Percentiles rank a stretch among this genome's conserved stretches.
phyloP scores from a whole-genome alignment of 192 early-diverging fungal genomes.

The Bifiguratus adelaidae region DNA sequence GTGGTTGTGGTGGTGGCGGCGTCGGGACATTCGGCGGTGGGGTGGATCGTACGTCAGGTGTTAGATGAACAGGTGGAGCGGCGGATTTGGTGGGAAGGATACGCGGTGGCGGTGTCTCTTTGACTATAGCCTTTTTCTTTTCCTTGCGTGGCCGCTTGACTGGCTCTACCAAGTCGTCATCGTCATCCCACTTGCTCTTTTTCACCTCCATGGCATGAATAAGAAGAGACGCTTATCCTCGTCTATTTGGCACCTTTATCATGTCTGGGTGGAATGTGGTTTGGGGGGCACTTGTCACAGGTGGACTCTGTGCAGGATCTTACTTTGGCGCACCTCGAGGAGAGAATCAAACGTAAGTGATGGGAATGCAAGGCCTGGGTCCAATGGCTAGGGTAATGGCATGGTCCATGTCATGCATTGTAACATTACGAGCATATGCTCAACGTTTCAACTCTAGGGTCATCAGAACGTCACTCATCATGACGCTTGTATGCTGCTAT shows the following conservation, averaged over 20 bases:
- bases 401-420: too few species aligned
- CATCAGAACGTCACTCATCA: slow-evolving; percentile 42
- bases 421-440: neutral
- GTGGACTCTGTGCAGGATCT: slow-evolving; percentile 27
- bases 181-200: too few species aligned
- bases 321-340: slow-evolving; percentile 42
- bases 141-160: too few species aligned
- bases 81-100: too few species aligned
- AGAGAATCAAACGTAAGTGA: slow-evolving; percentile 49
- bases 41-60: too few species aligned
- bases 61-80: too few species aligned
- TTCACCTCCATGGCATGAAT: too few species aligned
- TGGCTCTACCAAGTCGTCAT: too few species aligned
- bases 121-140: too few species aligned
- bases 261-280: slow-evolving; percentile 45
- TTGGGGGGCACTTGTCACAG: slow-evolving; percentile 35
- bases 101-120: too few species aligned
- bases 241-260: neutral
- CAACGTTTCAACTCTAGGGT: slow-evolving; percentile 17
- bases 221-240: neutral
- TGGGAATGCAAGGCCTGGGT: neutral
- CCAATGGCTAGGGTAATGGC: neutral
- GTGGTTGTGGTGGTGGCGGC: too few species aligned
- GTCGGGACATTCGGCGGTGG: too few species aligned
- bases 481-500: slow-evolving; percentile 46